Conservation (phyloP, 768 basidiomycete genomes). For the Tulasnella calospora region DNA sequence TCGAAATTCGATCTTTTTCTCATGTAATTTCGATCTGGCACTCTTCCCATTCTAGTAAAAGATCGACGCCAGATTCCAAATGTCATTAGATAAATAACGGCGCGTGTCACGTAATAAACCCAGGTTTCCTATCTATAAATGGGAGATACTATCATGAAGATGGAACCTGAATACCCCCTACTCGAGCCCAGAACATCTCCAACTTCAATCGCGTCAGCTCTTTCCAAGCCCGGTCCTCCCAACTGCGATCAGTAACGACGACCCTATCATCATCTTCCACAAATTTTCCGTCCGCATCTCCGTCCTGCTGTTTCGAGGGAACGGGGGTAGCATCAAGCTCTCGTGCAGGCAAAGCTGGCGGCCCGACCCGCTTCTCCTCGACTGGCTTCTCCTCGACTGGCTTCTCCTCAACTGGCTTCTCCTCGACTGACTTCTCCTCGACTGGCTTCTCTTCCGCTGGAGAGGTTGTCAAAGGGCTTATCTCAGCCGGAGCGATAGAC, state of each 20-base stretch:
- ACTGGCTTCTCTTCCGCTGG: not conserved
- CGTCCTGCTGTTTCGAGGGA: not conserved
- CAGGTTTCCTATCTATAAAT: not conserved
- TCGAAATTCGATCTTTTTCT: not conserved
- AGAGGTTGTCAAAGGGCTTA: not conserved
- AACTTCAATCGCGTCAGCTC: constrained; percentile 68
- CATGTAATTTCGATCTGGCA: not conserved
- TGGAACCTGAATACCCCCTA: constrained; percentile 42
- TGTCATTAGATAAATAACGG: not conserved
- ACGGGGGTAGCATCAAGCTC: not conserved
- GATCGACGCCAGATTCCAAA: not conserved
- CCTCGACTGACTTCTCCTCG: not conserved
- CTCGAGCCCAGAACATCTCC: constrained; percentile 81
- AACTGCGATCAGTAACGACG: constrained; percentile 59
- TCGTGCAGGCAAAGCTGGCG: not conserved
- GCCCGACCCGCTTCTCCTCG: not conserved
- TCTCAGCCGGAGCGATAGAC: not conserved
- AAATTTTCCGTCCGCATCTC: not conserved
- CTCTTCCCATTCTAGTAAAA: not conserved
- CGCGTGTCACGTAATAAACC: not conserved
- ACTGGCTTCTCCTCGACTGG: not conserved
- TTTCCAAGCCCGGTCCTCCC: constrained; percentile 85
- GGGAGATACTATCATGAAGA: not conserved
- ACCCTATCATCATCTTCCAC: constrained; percentile 5
- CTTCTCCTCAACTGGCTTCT: not conserved